Percentiles rank a stretch among this genome's conserved stretches.
These are phyloP conservation scores for Cornus florida DNA, from an alignment of 148 eudicot genomes.

Conservation along the genomic window DNA sequence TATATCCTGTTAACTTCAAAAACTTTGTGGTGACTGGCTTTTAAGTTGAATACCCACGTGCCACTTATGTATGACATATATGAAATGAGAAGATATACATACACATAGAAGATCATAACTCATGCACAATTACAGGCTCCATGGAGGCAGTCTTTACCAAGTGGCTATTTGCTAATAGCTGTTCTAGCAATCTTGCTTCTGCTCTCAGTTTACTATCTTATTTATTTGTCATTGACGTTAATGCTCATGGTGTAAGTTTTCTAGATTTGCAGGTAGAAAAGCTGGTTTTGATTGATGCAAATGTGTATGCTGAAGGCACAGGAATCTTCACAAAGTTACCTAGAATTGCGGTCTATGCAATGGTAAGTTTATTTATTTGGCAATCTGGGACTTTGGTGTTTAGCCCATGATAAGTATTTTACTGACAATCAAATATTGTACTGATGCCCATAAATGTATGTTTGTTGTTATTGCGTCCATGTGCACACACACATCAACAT, in stretches of 20 bases:
- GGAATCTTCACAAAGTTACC: slow-evolving; percentile 58
- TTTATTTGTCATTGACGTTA: neutral
- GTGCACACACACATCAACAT: neutral
- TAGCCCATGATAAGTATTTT: neutral
- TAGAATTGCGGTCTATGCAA: slow-evolving; percentile 58
- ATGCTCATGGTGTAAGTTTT: neutral
- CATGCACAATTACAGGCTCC: neutral
- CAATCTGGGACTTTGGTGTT: neutral
- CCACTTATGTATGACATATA: neutral
- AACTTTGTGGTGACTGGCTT: neutral
- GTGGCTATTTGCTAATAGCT: neutral
- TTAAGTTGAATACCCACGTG: neutral
- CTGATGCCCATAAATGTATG: neutral
- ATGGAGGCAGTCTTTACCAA: neutral
- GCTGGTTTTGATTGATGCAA: slow-evolving; percentile 69
- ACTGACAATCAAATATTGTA: neutral
- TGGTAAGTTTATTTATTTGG: slow-evolving; percentile 39
- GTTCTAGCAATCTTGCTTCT: slow-evolving; percentile 1
- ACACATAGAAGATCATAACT: neutral
- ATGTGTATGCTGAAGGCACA: slow-evolving; percentile 71
- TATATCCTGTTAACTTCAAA: neutral
- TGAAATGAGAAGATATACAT: neutral
- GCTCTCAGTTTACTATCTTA: neutral
- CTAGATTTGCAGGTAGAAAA: slow-evolving; percentile 56
- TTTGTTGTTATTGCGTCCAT: neutral